phyloP scores from a whole-genome alignment of 2,329 filamentous ascomycete genomes.

The Emergomyces africanus region DNA sequence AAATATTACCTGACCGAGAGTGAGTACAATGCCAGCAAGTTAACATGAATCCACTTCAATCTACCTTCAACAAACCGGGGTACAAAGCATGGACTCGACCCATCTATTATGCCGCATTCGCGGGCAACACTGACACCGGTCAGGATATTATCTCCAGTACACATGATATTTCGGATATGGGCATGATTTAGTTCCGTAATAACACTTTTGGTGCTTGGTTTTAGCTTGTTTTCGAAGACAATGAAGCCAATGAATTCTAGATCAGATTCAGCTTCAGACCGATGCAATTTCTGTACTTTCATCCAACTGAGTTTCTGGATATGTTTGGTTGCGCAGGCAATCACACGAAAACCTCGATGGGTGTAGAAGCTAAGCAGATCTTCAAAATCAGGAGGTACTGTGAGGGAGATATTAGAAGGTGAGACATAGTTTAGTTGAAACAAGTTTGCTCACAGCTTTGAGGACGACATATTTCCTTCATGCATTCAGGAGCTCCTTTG shows the following conservation, averaged over 20 bases:
- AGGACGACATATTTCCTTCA: conserved; percentile 79
- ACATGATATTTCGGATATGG: conserved; percentile 82
- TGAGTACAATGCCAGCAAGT: conserved; percentile 7
- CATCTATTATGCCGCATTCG: conserved; percentile 73
- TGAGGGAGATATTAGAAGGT: conserved; percentile 16
- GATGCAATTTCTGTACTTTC: conserved; percentile 86
- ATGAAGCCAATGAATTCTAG: conserved; percentile 93
- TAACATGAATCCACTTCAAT: conserved; percentile 8
- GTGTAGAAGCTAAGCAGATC: conserved; percentile 84
- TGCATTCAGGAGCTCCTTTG: conserved; percentile 92
- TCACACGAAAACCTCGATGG: conserved; percentile 90
- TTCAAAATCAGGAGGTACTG: conserved; percentile 75
- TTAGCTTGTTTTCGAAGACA: conserved; percentile 97
- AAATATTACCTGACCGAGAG: conserved; percentile 45
- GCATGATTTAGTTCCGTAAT: conserved; percentile 71
- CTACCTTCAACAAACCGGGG: conserved; percentile 69
- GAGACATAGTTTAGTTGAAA: neutral
- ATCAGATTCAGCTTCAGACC: conserved; percentile 67
- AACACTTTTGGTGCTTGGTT: conserved; percentile 69
- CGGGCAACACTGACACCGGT: conserved; percentile 69
- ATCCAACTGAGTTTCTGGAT: conserved; percentile 83
- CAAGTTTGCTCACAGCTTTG: conserved; percentile 54
- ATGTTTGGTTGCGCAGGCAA: conserved; percentile 84
- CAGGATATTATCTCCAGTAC: conserved; percentile 73
- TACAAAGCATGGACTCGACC: conserved; percentile 77